Conservation (phyloP, 106 monocot species). For the Ottelia alismoides region DNA sequence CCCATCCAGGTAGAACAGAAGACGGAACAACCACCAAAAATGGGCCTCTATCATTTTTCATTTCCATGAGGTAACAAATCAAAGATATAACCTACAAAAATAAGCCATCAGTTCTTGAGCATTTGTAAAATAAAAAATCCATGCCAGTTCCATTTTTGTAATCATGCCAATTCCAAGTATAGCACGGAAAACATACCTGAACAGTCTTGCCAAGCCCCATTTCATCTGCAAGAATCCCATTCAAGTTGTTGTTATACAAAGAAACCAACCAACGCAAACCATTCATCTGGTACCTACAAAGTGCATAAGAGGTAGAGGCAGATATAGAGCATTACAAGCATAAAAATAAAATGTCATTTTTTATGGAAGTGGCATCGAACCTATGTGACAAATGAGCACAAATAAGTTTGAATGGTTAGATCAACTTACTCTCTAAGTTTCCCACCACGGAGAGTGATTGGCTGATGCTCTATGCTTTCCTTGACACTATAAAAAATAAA, state of each 20-base stretch:
- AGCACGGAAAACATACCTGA: constrained; percentile 62
- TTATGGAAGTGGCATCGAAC: no score
- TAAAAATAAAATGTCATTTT: no score
- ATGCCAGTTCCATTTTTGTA: no score
- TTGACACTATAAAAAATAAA: constrained; percentile 72
- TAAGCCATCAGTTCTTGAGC: not conserved
- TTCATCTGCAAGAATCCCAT: constrained; percentile 99
- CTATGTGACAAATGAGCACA: no score
- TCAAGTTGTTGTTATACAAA: constrained; percentile 93
- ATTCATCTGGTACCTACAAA: constrained; percentile 91
- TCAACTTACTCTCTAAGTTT: constrained; percentile 86
- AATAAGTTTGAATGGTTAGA: not conserved
- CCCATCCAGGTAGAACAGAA: constrained; percentile 95
- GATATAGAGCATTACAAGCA: no score
- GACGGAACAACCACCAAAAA: constrained; percentile 98
- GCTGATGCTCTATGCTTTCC: constrained; percentile 81
- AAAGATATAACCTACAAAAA: constrained; percentile 87
- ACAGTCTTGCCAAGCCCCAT: constrained; percentile 99
- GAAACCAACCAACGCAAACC: constrained; percentile 97
- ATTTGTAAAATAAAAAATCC: no score
- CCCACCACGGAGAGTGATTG: constrained; percentile 68
- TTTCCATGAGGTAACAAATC: constrained; percentile 95
- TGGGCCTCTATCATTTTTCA: constrained; percentile 95
- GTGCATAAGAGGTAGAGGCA: not conserved
- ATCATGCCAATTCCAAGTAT: not conserved